phyloP scores from a whole-genome alignment of 1,139 yeast genomes.

The Magnusiomyces starmeri region DNA sequence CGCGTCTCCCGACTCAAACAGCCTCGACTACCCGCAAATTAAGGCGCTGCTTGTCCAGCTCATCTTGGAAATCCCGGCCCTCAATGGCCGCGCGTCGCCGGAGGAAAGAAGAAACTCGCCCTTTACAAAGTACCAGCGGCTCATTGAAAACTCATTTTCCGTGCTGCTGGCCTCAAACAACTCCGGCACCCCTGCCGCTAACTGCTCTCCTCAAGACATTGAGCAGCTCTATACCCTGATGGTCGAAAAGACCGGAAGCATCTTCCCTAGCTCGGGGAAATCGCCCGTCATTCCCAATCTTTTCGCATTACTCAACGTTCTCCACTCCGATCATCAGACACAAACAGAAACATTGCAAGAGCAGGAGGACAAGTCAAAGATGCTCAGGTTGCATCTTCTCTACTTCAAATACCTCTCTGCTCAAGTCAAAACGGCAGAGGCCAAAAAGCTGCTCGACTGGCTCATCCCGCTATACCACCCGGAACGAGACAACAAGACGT shows the following conservation, averaged over 20 bases:
- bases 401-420: slow-evolving; percentile 12
- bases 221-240: not conserved
- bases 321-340: too few relatives aligned
- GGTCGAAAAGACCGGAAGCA: slow-evolving; percentile 1
- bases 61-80: slow-evolving; percentile 3
- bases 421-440: slow-evolving; percentile 7
- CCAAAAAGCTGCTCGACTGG: slow-evolving; percentile 13
- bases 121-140: not conserved
- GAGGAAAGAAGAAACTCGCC: not conserved
- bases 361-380: not conserved
- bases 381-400: slow-evolving; percentile 2
- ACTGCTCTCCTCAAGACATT: slow-evolving; percentile 1
- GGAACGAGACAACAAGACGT: slow-evolving; percentile 3
- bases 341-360: too few relatives aligned
- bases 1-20: slow-evolving; percentile 13
- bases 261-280: not conserved
- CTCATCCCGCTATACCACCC: slow-evolving; percentile 8
- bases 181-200: not conserved
- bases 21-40: slow-evolving; percentile 11
- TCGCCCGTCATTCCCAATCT: slow-evolving; percentile 5
- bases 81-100: not conserved
- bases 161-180: not conserved
- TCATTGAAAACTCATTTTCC: slow-evolving; percentile 1
- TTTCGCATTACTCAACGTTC: not conserved
- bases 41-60: slow-evolving; percentile 4